Evolutionary conservation across 2,329 filamentous ascomycete genomes (phyloP), one percentile per base, ranked within the genome.

Genomic region (Botrytis fragariae): DNA sequence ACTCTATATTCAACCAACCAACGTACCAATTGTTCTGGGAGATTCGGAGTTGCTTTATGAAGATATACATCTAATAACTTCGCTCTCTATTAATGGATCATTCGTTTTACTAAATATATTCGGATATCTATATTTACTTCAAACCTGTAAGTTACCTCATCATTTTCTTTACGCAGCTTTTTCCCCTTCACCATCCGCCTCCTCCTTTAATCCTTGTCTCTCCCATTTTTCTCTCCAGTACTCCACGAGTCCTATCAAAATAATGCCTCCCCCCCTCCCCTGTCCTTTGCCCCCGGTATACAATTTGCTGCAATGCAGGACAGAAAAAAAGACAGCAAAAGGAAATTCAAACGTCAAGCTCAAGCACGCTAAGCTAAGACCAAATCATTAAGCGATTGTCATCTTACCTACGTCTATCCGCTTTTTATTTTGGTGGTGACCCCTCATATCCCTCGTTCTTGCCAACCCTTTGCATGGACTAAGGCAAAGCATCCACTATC

Each of bases 331-430:
- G 35, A 22, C 32, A 35, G 20, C 25, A 45, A 64, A 45, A 45
- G 25, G 25, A 44, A 63, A 63, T 6, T 18, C 37, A 39, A 70
- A 62, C 68, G 54, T 70, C 68, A 62, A 42, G 65, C 60, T 48
- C 54, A 35, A 62, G 39, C 29, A 69, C 54, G 68, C 57, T 45
- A 64, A 64, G 22, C 2, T 39, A 18, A 67, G 18, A 54, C 64
- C 51, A 65, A 65, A 35, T 25, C 10, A 54, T 65, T 57, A 71
- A 71, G 69, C 69, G 69, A 71, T 51, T 16, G 32, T 29, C 51
- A 57, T 57, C 51, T 29, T 29, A 29, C 59, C 63, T 32, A 25
- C 22, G 59, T 44, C 9, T n/a, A 51, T 35, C 63, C 63, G 44
- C 63, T 20, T 65, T 65, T 48, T n/a, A 5, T 37, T n/a, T 37